Percentiles rank a stretch among this genome's conserved stretches.
phyloP scores from a whole-genome alignment of 192 early-diverging fungal species.

The Phycomyces blakesleeanus region DNA sequence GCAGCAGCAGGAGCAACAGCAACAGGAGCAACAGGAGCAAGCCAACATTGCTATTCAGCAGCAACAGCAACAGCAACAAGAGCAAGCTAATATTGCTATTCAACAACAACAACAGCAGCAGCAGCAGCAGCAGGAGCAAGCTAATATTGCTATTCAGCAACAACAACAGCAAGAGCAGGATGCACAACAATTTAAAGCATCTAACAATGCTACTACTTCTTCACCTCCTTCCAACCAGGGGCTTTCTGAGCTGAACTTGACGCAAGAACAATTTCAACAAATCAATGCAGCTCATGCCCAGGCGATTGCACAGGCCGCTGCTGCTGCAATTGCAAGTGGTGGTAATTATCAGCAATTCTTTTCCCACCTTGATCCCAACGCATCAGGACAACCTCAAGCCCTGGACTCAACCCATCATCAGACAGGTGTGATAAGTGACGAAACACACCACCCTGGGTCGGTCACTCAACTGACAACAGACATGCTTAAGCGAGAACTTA shows the following conservation, averaged over 20 bases:
- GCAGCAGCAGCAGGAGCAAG: too few relatives aligned
- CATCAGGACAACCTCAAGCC: not conserved
- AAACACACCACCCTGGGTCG: not conserved
- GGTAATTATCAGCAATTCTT: constrained; percentile 20
- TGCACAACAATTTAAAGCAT: not conserved
- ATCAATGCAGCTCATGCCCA: constrained; percentile 26
- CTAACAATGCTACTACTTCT: not conserved
- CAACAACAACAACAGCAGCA: too few relatives aligned
- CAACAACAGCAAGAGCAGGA: too few relatives aligned
- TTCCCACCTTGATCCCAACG: constrained; percentile 9
- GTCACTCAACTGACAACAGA: constrained; percentile 23
- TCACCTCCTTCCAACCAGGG: not conserved
- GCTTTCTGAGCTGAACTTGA: not conserved
- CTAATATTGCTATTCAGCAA: too few relatives aligned
- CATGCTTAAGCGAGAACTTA: constrained; percentile 30
- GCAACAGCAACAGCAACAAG: not conserved
- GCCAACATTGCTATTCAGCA: not conserved
- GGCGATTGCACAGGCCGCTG: constrained; percentile 25
- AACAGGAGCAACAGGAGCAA: not conserved
- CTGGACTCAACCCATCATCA: not conserved
- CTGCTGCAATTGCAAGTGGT: constrained; percentile 22
- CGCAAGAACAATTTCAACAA: constrained; percentile 14
- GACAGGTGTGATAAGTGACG: not conserved
- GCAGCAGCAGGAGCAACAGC: constrained; percentile 6
- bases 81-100: not conserved